Conservation (phyloP, 768 basidiomycete species). For the Leucocoprinus sp. region DNA sequence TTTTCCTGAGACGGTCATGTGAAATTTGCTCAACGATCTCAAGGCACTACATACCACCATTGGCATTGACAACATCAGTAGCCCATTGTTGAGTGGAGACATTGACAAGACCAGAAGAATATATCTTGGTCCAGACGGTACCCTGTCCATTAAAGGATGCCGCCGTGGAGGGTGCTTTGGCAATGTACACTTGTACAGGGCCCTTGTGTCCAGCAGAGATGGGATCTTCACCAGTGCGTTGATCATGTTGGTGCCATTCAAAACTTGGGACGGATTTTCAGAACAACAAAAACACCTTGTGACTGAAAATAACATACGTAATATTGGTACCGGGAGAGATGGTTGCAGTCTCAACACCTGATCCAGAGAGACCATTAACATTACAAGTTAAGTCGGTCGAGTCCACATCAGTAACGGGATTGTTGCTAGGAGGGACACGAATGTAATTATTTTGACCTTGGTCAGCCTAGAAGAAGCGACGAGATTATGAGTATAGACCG, state of each 20-base stretch:
- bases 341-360: conserved; percentile 28
- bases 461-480: conserved; percentile 26
- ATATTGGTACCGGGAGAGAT: conserved; percentile 38
- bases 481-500: neutral
- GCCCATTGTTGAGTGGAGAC: conserved; percentile 35
- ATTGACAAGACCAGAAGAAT: conserved; percentile 5
- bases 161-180: conserved; percentile 34
- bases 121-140: conserved; percentile 47
- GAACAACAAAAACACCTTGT: conserved; percentile 1
- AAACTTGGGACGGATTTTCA: conserved; percentile 23
- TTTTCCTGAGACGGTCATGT: conserved; percentile 23
- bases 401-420: conserved; percentile 47
- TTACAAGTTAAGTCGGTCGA: conserved; percentile 46
- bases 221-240: conserved; percentile 44
- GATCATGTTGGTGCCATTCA: conserved; percentile 49
- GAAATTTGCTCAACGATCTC: neutral
- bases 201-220: conserved; percentile 46
- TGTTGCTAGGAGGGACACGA: conserved; percentile 44
- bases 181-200: conserved; percentile 41
- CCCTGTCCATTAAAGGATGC: conserved; percentile 31
- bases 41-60: conserved; percentile 22
- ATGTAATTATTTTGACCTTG: conserved; percentile 37
- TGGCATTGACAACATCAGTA: conserved; percentile 41
- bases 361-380: conserved; percentile 32
- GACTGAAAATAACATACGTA: conserved; percentile 21